Conservation (phyloP, 2,329 filamentous ascomycete genomes). For the Biscogniauxia marginata region DNA sequence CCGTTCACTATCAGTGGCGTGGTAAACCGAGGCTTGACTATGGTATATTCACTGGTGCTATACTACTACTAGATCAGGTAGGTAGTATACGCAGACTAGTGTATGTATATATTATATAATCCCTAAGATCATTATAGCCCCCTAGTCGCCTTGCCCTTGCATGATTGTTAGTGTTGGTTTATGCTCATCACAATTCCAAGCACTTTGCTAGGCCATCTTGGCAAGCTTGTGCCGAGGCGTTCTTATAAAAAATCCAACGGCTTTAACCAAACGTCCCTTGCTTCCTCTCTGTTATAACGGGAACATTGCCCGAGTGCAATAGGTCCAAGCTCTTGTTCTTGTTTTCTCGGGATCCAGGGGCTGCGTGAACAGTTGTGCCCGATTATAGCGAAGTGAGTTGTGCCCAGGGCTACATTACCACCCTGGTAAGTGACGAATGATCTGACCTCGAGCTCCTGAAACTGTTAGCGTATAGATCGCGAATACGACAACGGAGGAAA, state of each 20-base stretch:
- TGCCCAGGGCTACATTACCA: background rate
- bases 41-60: too few relatives aligned
- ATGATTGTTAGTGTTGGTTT: background rate
- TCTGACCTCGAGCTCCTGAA: background rate
- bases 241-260: background rate
- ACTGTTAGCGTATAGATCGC: background rate
- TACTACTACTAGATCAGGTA: too few relatives aligned
- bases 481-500: background rate
- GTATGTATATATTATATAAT: background rate
- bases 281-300: too few relatives aligned
- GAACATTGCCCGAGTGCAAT: too few relatives aligned
- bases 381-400: background rate
- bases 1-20: too few relatives aligned
- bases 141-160: background rate
- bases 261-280: too few relatives aligned
- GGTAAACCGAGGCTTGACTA: too few relatives aligned
- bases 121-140: background rate
- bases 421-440: background rate
- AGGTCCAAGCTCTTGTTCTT: background rate
- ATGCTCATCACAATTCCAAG: background rate
- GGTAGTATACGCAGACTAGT: background rate
- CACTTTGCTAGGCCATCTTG: background rate
- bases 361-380: background rate
- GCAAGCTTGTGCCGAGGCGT: too few relatives aligned
- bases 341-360: background rate